phyloP scores from a whole-genome alignment of 176 grass and related monocot species.

The Eleusine indica region DNA sequence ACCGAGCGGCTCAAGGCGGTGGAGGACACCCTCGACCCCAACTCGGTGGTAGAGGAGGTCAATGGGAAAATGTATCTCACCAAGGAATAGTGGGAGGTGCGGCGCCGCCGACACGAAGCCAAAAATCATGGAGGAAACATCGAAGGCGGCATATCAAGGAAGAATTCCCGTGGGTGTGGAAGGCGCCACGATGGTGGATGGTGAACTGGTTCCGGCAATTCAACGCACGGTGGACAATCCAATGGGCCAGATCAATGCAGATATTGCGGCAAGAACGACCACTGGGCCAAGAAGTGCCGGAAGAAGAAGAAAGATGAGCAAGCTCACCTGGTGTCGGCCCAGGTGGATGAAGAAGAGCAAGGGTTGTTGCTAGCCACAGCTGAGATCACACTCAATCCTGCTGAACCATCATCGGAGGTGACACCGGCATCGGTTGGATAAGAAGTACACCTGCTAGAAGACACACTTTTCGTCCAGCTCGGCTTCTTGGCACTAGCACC shows the following conservation, averaged over 20 bases:
- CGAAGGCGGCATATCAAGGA: no score
- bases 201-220: no score
- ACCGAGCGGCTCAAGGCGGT: no score
- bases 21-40: no score
- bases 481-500: background rate
- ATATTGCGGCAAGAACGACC: background rate
- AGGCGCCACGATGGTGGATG: no score
- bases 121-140: no score
- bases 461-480: background rate
- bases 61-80: no score
- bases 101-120: no score
- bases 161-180: no score
- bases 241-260: background rate
- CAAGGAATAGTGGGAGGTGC: no score
- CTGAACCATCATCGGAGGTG: background rate
- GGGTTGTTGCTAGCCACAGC: background rate
- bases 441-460: background rate
- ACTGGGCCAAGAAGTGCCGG: background rate
- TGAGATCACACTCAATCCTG: background rate
- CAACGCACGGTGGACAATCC: no score
- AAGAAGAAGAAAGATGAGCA: background rate
- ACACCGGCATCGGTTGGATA: background rate
- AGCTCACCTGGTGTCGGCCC: background rate
- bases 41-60: no score
- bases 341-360: background rate